A percentile compares a stretch with the other conserved stretches of the same genome.
Evolutionary conservation across 2,329 filamentous ascomycete species (phyloP).

Genomic region (Drechslerella dactyloides): DNA sequence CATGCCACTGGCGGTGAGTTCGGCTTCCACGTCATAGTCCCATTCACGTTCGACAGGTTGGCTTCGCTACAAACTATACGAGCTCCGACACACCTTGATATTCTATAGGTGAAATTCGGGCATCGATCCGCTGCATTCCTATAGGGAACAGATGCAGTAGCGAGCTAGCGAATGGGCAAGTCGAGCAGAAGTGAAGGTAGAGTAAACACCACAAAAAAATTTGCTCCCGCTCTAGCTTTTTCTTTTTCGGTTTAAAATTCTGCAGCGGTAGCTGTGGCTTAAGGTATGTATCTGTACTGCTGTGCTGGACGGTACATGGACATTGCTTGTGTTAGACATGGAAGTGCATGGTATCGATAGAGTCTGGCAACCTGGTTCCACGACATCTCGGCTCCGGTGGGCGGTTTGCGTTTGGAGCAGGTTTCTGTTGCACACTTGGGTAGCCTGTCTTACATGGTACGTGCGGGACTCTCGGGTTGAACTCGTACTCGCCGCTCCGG

Average conservation of each 20-base stretch:
- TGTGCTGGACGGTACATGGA: neutral
- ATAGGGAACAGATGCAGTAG: constrained; percentile 30
- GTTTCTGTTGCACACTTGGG: neutral
- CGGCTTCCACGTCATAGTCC: neutral
- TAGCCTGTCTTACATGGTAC: neutral
- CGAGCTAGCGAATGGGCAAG: constrained; percentile 9
- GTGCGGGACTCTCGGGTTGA: neutral
- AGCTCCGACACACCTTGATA: neutral
- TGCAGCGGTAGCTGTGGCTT: neutral
- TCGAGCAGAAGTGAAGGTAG: neutral
- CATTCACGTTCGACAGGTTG: neutral
- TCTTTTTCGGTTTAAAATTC: neutral
- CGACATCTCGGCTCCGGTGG: neutral
- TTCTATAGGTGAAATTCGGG: constrained; percentile 3
- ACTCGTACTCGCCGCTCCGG: neutral
- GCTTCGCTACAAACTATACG: neutral
- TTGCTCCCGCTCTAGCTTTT: constrained; percentile 5
- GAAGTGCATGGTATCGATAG: neutral
- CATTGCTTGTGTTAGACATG: neutral
- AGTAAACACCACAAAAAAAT: neutral
- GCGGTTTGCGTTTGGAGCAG: neutral
- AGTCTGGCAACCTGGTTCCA: neutral
- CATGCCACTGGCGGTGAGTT: neutral
- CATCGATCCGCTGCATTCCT: constrained; percentile 37
- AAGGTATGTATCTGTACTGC: neutral